Base-by-base conservation (phyloP, 768 basidiomycete genomes). In the Solioccasus polychromus region DNA sequence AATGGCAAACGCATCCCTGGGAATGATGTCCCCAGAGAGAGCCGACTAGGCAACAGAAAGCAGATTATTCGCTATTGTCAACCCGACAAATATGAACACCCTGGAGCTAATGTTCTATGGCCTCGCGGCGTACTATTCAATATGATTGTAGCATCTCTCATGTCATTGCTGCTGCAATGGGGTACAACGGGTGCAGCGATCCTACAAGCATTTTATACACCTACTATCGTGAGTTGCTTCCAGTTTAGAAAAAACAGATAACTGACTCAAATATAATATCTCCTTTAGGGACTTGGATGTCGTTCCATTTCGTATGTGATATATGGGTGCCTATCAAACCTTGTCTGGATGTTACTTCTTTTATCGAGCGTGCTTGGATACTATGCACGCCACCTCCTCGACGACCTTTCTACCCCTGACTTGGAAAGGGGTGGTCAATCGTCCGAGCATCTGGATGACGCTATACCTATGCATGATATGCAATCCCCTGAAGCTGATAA, bases 111-210 rank as follows among this genome's bases (percentile, higher is more conserved):
- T 3, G 19, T 44, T 46, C 39, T 54, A 24, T 60, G 61, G 64
- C 61, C 58, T n/a, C 55, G 40, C 1, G 57, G 56, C 1, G 36
- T 61, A 2, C 24, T 62, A n/a, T 42, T 24, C 11, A 55, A 68
- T 28, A 60, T 68, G 44, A 8, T 58, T 14, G 28, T 65, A 10
- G 68, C 68, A n/a, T 64, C 68, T 2, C 1, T 60, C 9, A 53
- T 63, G 32, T 44, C 66, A 8, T 28, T 71, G 18, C 45, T 44
- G 9, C 22, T 71, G 17, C 68, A 70, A 42, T 70, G 65, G 69
- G 60, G 52, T 0, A 66, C 68, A 6, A 58, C 60, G 2, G 32
- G 45, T 0, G 60, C 67, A 10, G 67, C 68, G 1, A 3, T 68
- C 25, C 32, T 68, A 4, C 52, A 54, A 8, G 54, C 54, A 10